phyloP scores from a whole-genome alignment of 2,329 filamentous ascomycete genomes.

The Aotearoamyces nothofagi region DNA sequence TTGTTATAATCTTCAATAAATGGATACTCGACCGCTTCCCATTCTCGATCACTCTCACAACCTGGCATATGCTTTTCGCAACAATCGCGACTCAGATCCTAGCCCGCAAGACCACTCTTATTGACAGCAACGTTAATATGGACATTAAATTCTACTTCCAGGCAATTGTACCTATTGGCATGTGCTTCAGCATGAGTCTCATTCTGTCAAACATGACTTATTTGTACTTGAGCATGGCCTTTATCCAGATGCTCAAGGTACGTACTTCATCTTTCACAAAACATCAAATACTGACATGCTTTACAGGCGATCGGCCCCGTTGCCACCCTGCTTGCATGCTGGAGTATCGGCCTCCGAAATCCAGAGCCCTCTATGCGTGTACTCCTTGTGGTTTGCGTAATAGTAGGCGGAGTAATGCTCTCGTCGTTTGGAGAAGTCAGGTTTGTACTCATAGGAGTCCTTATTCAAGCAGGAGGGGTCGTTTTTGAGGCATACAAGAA shows the following conservation, averaged over 20 bases:
- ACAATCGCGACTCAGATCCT: conserved; percentile 51
- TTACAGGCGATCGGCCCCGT: conserved; percentile 27
- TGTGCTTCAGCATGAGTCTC: conserved; percentile 50
- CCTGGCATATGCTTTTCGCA: conserved; percentile 54
- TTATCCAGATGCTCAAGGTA: conserved; percentile 61
- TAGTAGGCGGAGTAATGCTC: conserved; percentile 35
- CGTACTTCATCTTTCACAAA: conserved; percentile 48
- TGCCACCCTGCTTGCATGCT: conserved; percentile 47
- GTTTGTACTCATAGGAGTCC: conserved; percentile 49
- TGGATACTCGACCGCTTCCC: conserved; percentile 50
- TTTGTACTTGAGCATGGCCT: conserved; percentile 50
- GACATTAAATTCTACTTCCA: conserved; percentile 43
- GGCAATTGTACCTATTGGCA: conserved; percentile 49
- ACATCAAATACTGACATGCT: conserved; percentile 43
- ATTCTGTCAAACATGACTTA: conserved; percentile 54
- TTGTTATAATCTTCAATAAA: conserved; percentile 87
- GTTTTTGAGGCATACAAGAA: conserved; percentile 68
- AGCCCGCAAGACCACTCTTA: conserved; percentile 44
- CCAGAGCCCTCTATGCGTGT: conserved; percentile 28
- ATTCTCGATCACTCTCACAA: conserved; percentile 38
- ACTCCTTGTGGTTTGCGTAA: conserved; percentile 33
- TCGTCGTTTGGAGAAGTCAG: conserved; percentile 49
- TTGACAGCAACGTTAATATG: conserved; percentile 49
- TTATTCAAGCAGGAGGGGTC: conserved; percentile 61
- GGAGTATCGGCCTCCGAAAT: conserved; percentile 37